A percentile compares a stretch with the other conserved stretches of the same genome.
Conservation (phyloP, 139 green algal genomes). For the Tetradesmus obliquus region DNA sequence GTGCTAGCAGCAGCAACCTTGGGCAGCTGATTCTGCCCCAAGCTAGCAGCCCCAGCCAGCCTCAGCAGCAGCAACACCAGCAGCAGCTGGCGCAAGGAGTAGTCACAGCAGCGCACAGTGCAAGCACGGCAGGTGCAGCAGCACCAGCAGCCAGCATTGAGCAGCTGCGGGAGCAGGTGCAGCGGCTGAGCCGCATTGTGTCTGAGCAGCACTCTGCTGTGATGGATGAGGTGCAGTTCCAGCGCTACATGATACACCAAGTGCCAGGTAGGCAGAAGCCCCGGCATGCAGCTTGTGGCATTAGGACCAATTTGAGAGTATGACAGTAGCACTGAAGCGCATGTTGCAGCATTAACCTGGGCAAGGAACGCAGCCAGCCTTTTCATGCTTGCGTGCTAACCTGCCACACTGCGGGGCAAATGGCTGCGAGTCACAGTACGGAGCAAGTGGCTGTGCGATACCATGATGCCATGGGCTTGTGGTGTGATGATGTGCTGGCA, state of each 20-base stretch:
- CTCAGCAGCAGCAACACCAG: not conserved
- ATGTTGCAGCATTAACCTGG: not conserved
- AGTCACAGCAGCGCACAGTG: not conserved
- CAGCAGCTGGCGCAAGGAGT: not conserved
- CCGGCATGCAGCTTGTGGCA: not conserved
- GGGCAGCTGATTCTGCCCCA: not conserved
- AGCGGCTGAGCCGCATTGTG: constrained; percentile 11
- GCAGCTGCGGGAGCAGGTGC: constrained; percentile 26
- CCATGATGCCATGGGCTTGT: too few relatives aligned
- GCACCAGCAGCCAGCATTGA: not conserved
- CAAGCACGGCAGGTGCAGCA: not conserved
- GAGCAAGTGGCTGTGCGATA: too few relatives aligned
- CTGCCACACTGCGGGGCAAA: too few relatives aligned
- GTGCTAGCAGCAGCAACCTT: not conserved
- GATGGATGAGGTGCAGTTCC: constrained; percentile 29
- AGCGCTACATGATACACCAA: constrained; percentile 45
- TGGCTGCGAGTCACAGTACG: too few relatives aligned
- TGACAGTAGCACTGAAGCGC: too few relatives aligned
- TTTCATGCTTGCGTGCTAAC: too few relatives aligned
- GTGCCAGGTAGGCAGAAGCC: not conserved
- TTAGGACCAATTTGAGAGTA: too few relatives aligned
- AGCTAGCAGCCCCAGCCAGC: not conserved
- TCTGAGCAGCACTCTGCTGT: constrained; percentile 29
- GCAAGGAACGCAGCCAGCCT: not conserved
- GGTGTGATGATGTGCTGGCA: too few relatives aligned